These are phyloP conservation scores for Nissolia schottii DNA, from an alignment of 306 rosid species.

Conservation along the genomic window DNA sequence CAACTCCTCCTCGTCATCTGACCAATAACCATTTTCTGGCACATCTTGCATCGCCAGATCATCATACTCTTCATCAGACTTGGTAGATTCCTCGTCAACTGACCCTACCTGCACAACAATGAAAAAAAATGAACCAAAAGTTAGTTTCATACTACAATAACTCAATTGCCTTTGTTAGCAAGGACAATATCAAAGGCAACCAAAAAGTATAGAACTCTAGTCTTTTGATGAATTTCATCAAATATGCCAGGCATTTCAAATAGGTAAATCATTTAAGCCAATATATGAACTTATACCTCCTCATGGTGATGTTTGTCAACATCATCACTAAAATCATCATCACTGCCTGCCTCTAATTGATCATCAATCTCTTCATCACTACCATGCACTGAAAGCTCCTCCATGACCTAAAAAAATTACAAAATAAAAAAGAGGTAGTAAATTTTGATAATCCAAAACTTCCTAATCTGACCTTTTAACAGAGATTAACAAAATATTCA, in stretches of 20 bases:
- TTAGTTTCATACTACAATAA: neutral
- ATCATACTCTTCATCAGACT: slow-evolving; percentile 78
- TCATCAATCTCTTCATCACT: slow-evolving; percentile 84
- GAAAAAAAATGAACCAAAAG: neutral
- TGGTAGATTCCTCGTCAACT: slow-evolving; percentile 73
- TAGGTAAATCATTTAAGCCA: neutral
- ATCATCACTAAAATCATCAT: slow-evolving; percentile 68
- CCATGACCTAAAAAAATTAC: slow-evolving; percentile 45
- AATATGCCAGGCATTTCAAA: neutral
- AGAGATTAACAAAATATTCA: neutral
- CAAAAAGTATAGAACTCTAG: neutral
- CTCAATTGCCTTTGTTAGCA: neutral
- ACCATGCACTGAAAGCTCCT: slow-evolving; percentile 66
- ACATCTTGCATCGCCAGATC: slow-evolving; percentile 71
- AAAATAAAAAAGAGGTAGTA: neutral
- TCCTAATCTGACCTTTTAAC: neutral
- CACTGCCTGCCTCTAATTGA: slow-evolving; percentile 54
- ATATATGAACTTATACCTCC: slow-evolving; percentile 44
- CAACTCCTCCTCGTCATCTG: slow-evolving; percentile 43
- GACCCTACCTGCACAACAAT: slow-evolving; percentile 53
- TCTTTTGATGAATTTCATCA: neutral
- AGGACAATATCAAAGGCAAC: neutral
- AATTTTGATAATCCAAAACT: neutral
- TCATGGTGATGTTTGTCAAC: slow-evolving; percentile 41
- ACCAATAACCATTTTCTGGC: slow-evolving; percentile 47